Percentiles rank a stretch among this genome's conserved stretches.
These are phyloP conservation scores for Serendipita vermifera DNA, from an alignment of 768 basidiomycete genomes.

Conservation along the genomic window DNA sequence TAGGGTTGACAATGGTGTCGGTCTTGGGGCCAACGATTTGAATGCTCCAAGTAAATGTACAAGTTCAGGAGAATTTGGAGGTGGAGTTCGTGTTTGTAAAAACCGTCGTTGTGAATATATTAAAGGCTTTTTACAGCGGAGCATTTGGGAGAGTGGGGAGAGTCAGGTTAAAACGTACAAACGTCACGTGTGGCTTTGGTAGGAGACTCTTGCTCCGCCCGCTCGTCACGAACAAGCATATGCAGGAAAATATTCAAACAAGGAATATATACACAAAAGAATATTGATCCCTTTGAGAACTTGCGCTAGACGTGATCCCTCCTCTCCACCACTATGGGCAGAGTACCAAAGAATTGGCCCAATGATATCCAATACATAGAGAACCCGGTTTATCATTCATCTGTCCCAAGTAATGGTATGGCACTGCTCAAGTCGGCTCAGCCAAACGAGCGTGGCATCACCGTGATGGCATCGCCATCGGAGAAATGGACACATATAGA, in stretches of 20 bases:
- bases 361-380: neutral
- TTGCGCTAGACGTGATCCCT: no score
- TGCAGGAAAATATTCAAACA: no score
- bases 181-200: no score
- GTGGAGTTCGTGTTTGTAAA: slow-evolving; percentile 12
- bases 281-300: no score
- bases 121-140: no score
- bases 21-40: slow-evolving; percentile 47
- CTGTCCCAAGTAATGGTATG: neutral
- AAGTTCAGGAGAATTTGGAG: slow-evolving; percentile 32
- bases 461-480: neutral
- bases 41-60: slow-evolving; percentile 50
- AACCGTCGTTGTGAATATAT: neutral
- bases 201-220: no score
- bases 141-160: no score
- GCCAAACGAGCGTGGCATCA: neutral
- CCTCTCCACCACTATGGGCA: no score
- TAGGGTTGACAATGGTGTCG: slow-evolving; percentile 58
- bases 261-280: no score
- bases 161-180: no score
- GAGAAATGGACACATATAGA: neutral
- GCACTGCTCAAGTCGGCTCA: neutral
- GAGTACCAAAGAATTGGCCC: slow-evolving; percentile 1
- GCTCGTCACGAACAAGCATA: no score
- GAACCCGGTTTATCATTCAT: neutral